Evolutionary conservation across 306 rosid species (phyloP), one percentile per base, ranked within the genome.

Genomic region (Vachellia pachyceras): DNA sequence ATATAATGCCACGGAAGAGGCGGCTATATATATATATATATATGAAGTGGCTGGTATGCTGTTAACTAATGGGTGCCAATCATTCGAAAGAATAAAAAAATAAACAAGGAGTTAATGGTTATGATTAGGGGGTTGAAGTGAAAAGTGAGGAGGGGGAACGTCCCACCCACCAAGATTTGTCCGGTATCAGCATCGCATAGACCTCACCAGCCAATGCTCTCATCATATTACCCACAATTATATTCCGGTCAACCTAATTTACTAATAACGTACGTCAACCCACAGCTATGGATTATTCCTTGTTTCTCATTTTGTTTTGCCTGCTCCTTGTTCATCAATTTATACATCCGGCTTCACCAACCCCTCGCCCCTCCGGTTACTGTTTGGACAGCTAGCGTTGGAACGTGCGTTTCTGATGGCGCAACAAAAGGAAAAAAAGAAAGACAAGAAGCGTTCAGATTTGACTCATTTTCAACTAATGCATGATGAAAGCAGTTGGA

Each of bases 151-250:
- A 9, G 42, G 13, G 36, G 5, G 18, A 25, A 11, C 40, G 73
- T 39, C 79, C 80, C 76, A 87, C 84, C 90, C 90, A 92, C 89
- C 89, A 79, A 68, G 67, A 77, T 39, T 87, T 83, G 85, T 73
- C 49, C 39, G 39, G 0, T n/a, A 44, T 54, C 60, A 7, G 47
- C 64, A 67, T 40, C 69, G 46, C 47, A 49, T 20, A 55, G 50
- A 47, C 57, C 57, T 10, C 12, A 3, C 12, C 3, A 13, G 64
- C 35, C 41, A 63, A 50, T 79, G 57, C 37, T 87, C 11, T 46
- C 63, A 76, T 69, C 73, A 73, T 70, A 47, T 14, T 84, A 78
- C 75, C 76, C 42, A 61, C 79, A 77, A 83, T 49, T n/a, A n/a
- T n/a, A n/a, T n/a, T 46, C 64, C 81, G 71, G 75, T 80, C 81